Evolutionary conservation across 2,329 filamentous ascomycete genomes (phyloP).

Genomic region (Periconia digitata): DNA sequence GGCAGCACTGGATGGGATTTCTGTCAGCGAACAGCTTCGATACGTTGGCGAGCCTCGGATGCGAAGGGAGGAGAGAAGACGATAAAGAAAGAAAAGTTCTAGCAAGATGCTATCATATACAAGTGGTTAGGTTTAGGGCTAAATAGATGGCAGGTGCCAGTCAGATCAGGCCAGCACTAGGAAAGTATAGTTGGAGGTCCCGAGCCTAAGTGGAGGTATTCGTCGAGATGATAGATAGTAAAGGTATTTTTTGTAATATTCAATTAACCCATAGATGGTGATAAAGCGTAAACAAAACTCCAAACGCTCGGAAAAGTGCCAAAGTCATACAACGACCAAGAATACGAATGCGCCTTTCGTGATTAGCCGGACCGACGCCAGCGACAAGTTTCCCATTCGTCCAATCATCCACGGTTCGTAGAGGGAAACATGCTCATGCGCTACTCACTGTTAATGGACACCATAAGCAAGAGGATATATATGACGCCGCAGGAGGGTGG

Average conservation of each 20-base stretch:
- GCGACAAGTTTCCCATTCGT: conserved; percentile 2
- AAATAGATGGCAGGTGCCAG: too few species aligned
- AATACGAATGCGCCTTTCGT: not conserved
- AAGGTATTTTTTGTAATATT: not conserved
- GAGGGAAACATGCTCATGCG: conserved; percentile 17
- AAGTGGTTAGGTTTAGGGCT: too few species aligned
- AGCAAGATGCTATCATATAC: not conserved
- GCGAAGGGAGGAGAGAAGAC: not conserved
- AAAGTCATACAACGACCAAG: conserved; percentile 2
- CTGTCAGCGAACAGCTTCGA: not conserved
- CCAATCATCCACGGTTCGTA: conserved; percentile 1
- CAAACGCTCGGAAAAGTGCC: conserved; percentile 14
- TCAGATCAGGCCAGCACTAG: too few species aligned
- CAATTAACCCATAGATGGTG: not conserved
- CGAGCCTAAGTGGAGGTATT: not conserved
- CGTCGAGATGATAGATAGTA: not conserved
- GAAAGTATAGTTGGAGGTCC: not conserved
- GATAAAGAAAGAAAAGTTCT: not conserved
- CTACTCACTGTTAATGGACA: conserved; percentile 25
- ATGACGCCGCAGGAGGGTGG: too few species aligned
- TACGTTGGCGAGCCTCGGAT: not conserved
- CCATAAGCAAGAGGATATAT: conserved; percentile 14
- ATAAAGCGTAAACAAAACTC: conserved; percentile 4
- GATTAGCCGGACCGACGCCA: not conserved
- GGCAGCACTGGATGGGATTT: not conserved